Percentiles rank a stretch among this genome's conserved stretches.
These are phyloP conservation scores for Aspergillus pseudoviridinutans DNA, from an alignment of 2,329 filamentous ascomycete species.

Conservation along the genomic window DNA sequence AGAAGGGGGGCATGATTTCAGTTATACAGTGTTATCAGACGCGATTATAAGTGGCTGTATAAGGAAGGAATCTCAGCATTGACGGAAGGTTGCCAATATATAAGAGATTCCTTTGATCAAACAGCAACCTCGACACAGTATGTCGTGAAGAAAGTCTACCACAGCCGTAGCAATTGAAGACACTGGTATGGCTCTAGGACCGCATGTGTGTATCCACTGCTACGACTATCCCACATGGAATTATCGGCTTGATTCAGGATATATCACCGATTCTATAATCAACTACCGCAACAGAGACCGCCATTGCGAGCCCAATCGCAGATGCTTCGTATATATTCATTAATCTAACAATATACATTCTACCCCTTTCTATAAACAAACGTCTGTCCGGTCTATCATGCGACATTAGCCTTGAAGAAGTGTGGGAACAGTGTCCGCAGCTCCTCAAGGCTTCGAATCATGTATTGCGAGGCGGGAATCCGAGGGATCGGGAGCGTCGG, in stretches of 20 bases:
- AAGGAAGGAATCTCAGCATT: too few relatives aligned
- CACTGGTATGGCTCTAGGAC: too few relatives aligned
- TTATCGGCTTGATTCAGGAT: neutral
- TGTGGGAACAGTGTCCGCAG: constrained; percentile 74
- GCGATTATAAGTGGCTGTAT: too few relatives aligned
- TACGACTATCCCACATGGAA: neutral
- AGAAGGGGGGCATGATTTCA: too few relatives aligned
- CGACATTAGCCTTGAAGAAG: constrained; percentile 64
- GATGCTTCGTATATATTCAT: constrained; percentile 8
- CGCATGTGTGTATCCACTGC: too few relatives aligned
- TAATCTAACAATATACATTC: constrained; percentile 1
- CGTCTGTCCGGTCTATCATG: constrained; percentile 1
- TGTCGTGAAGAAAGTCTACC: too few relatives aligned
- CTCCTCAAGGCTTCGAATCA: constrained; percentile 72
- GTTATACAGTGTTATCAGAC: too few relatives aligned
- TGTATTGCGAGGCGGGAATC: constrained; percentile 64
- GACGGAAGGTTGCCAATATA: too few relatives aligned
- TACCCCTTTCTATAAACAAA: constrained; percentile 3
- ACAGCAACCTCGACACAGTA: too few relatives aligned
- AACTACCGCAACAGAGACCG: neutral
- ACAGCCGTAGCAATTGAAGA: too few relatives aligned
- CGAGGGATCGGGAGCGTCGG: constrained; percentile 62
- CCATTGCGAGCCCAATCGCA: neutral
- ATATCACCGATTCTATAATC: neutral
- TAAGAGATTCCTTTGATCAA: too few relatives aligned